Evolutionary conservation across 306 rosid species (phyloP), one percentile per base, ranked within the genome.

Genomic region (Glycine latifolia): DNA sequence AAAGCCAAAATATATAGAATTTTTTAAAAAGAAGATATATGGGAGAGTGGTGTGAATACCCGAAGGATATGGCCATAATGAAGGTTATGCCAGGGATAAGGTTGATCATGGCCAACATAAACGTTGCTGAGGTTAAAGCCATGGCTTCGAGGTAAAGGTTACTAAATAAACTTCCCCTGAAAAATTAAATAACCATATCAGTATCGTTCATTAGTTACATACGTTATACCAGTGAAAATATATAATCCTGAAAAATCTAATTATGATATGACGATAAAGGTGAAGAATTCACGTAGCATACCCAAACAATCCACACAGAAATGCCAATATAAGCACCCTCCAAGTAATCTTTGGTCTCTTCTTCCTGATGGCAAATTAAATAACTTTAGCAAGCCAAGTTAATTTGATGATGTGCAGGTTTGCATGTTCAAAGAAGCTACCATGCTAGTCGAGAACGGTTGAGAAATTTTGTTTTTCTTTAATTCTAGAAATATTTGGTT

Each of bases 1-100:
- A 11, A 11, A 49, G 2, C 6, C 15, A 52, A 52, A 35, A 52
- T 52, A 12, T 52, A 12, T 12, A 12, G 7, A 4, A 13, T 16
- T 12, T 52, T 52, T 3, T 7, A 52, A 15, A 56, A 54, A 54
- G 60, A 54, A 56, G 33, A 56, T 16, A 17, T 7, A 56, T 54
- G 60, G 60, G 60, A 56, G 66, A 56, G 66, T 26, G 69, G 9
- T 14, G 8, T 43, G n/a, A 67, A 3, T 82, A 82, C 94, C 92
- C 14, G 35, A 43, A 85, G 4, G 54, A 7, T 33, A 88, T 4
- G 37, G 91, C 91, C 58, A 91, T 60, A 43, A 87, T 5, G 47
- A 89, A 90, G 50, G 97, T 91, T 9, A 88, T 15, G 66, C 82
- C 92, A 0, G 97, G 97, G 75, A 12, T 1, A 54, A 90, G 90